These are phyloP conservation scores for Globisporangium solare DNA, from an alignment of 352 stramenopile species.

Conservation along the genomic window DNA sequence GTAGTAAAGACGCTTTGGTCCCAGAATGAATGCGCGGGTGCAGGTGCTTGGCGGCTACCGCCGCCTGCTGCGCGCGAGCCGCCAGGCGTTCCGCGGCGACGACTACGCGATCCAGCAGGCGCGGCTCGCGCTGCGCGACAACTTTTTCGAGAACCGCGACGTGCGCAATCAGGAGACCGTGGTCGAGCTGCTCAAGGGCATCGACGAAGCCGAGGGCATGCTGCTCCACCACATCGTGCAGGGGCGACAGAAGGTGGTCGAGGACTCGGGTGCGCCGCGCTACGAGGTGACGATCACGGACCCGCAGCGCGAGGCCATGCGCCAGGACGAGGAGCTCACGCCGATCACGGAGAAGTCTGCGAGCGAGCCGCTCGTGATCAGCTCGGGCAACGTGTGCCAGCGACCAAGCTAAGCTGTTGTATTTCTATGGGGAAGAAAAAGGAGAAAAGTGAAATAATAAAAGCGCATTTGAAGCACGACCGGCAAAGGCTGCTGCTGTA, in stretches of 20 bases:
- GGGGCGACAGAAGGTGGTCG: conserved; percentile 45
- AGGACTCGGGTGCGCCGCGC: conserved; percentile 20
- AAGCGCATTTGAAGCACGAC: background rate
- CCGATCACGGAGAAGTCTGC: conserved; percentile 74
- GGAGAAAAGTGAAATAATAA: background rate
- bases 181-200: conserved; percentile 58
- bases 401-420: conserved; percentile 27
- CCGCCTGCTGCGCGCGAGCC: conserved; percentile 69
- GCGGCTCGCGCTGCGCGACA: conserved; percentile 51
- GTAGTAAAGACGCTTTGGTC: no score
- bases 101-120: conserved; percentile 59
- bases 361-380: conserved; percentile 67
- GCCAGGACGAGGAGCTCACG: conserved; percentile 80
- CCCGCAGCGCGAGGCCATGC: conserved; percentile 68
- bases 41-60: conserved; percentile 77
- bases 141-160: conserved; percentile 59
- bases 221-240: conserved; percentile 86
- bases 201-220: conserved; percentile 81
- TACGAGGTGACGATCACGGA: conserved; percentile 81
- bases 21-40: conserved; percentile 41
- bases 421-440: no score
- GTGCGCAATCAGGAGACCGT: conserved; percentile 51
- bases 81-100: conserved; percentile 67
- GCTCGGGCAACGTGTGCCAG: conserved; percentile 76
- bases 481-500: background rate